Evolutionary conservation across 1,284 basidiomycete genomes (phyloP).

Genomic region (Ceratorhiza oryzae-sativae): DNA sequence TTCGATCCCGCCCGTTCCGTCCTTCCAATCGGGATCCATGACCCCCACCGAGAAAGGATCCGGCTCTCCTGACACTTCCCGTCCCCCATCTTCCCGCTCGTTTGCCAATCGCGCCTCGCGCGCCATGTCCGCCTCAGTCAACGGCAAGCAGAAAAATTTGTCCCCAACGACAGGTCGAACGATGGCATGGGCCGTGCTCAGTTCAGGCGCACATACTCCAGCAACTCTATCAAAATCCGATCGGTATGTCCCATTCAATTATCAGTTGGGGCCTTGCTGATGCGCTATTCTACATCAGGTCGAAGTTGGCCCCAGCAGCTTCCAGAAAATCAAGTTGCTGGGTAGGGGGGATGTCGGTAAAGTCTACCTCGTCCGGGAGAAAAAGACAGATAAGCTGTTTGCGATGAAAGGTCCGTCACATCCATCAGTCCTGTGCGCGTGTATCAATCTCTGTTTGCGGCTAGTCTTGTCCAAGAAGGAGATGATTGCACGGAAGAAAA

Average conservation of each 20-base stretch:
- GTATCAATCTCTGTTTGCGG: constrained; percentile 39
- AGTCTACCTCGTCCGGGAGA: constrained; percentile 94
- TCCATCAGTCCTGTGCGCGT: not conserved
- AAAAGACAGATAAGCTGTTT: constrained; percentile 91
- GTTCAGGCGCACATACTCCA: constrained; percentile 94
- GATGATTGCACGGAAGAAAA: constrained; percentile 98
- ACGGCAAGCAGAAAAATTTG: constrained; percentile 41
- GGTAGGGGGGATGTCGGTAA: constrained; percentile 97
- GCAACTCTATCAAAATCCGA: constrained; percentile 95
- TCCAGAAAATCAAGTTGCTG: constrained; percentile 93
- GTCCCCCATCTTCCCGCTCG: constrained; percentile 23
- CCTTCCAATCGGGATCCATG: constrained; percentile 39
- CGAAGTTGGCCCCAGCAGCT: constrained; percentile 89
- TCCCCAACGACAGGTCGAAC: constrained; percentile 41
- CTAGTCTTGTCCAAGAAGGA: constrained; percentile 94
- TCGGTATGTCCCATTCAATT: constrained; percentile 61
- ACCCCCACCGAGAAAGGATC: constrained; percentile 37
- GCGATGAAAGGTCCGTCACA: constrained; percentile 89
- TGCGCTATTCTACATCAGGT: constrained; percentile 59
- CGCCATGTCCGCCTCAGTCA: constrained; percentile 25
- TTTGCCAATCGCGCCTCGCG: constrained; percentile 32
- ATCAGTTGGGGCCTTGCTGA: not conserved
- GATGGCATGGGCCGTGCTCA: constrained; percentile 61
- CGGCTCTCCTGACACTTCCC: constrained; percentile 37
- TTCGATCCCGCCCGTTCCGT: constrained; percentile 45